Conservation (phyloP, 2,329 filamentous ascomycete genomes). For the Periconia sp. region DNA sequence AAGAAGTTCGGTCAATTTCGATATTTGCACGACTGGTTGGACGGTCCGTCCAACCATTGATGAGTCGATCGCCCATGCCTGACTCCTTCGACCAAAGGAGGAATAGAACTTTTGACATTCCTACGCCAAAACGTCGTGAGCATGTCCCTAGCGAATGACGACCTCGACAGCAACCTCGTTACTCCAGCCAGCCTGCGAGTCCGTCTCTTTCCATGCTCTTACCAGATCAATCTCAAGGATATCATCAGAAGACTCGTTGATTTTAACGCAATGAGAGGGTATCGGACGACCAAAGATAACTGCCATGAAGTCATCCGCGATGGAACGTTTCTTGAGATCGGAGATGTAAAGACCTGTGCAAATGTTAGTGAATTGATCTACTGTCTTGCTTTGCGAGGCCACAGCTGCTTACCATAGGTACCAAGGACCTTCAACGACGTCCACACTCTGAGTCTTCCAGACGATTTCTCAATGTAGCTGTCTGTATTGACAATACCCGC, state of each 20-base stretch:
- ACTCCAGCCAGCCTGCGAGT: conserved; percentile 73
- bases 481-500: conserved; percentile 74
- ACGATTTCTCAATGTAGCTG: conserved; percentile 61
- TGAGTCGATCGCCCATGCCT: too few species aligned
- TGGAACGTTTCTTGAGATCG: conserved; percentile 64
- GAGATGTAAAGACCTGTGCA: conserved; percentile 76
- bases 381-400: neutral
- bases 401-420: conserved; percentile 62
- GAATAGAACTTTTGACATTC: too few species aligned
- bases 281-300: conserved; percentile 75
- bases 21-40: too few species aligned
- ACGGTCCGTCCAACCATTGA: too few species aligned
- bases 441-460: conserved; percentile 68
- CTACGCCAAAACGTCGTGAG: too few species aligned
- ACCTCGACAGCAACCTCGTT: conserved; percentile 59
- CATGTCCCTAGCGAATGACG: conserved; percentile 33
- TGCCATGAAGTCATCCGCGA: conserved; percentile 73
- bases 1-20: too few species aligned
- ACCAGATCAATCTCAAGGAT: conserved; percentile 80
- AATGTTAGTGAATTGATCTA: neutral
- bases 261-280: conserved; percentile 68
- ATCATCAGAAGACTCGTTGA: conserved; percentile 58
- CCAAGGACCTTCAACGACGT: conserved; percentile 82
- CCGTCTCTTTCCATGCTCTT: conserved; percentile 77
- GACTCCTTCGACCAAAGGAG: too few species aligned